Evolutionary conservation across 2,329 filamentous ascomycete species (phyloP), one percentile per base, ranked within the genome.

Genomic region (Claviceps africana): DNA sequence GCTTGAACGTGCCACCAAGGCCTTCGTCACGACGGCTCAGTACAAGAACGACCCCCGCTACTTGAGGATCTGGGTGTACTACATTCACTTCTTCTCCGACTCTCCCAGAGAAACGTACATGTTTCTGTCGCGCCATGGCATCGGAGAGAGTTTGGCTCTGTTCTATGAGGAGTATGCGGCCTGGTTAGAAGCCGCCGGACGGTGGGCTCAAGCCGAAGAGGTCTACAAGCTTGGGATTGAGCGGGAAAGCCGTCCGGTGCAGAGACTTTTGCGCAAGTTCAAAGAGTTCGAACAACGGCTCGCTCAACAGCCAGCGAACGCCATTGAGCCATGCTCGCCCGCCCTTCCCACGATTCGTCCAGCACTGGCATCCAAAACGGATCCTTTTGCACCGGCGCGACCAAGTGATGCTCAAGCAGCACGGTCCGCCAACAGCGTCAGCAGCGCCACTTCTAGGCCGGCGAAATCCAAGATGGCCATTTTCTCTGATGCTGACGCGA

Each of bases 101-200:
- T 76, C 88, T n/a, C 90, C 91, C 2, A 83, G 91, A 50, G 93
- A 98, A 68, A 88, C 86, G 0, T 98, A 90, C 65, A 82, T 93
- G 47, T 98, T 94, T 64, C 76, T 98, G 37, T 85, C 91, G 13
- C 85, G 90, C 49, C 89, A 98, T 64, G 78, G 77, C 56, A 88
- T 98, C 55, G 93, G 91, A 55, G 89, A 96, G 62, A 74, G 77
- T 0, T 77, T 98, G 2, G 93, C 93, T 1, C 73, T 97, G 3
- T 98, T 89, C 67, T 98, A 98, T 68, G 93, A 98, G 65, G 93
- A 97, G 63, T 98, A 95, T 64, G 90, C 93, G 1, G 85, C 82
- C 1, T 97, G 90, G 88, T 74, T 98, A 7, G 93, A 98, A 70
- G 76, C 81, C 37, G 86, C 83, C 7, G 86, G 82, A 15, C 77